These are phyloP conservation scores for Aureobasidium sp. DNA, from an alignment of 2,329 filamentous ascomycete genomes.

Conservation along the genomic window DNA sequence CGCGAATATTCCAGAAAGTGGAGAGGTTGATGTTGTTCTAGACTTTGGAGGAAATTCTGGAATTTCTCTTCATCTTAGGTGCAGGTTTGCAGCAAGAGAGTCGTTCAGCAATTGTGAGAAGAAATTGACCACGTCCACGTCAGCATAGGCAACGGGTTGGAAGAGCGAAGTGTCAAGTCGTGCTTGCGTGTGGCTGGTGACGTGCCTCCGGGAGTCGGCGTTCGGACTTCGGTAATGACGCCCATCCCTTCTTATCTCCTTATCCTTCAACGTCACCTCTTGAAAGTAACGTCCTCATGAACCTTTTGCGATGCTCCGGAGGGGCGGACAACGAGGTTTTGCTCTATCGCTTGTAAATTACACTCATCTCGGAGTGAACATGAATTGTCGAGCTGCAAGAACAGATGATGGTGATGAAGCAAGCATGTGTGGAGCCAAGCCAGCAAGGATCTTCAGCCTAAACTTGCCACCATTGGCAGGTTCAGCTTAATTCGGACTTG, in stretches of 20 bases:
- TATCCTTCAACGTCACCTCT: background rate
- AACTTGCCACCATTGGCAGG: constrained; percentile 7
- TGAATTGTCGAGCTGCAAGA: background rate
- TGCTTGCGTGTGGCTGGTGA: constrained; percentile 9
- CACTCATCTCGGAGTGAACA: background rate
- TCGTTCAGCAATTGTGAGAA: background rate
- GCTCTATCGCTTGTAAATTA: no score
- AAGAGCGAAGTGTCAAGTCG: background rate
- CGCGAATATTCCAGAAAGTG: background rate
- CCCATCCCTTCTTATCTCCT: background rate
- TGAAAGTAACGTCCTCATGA: no score
- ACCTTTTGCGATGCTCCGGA: background rate
- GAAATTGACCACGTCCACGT: constrained; percentile 7
- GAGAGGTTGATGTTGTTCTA: background rate
- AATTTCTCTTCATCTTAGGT: background rate
- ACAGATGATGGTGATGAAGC: background rate
- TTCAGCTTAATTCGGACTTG: background rate
- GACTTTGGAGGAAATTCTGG: no score
- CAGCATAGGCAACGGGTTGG: background rate
- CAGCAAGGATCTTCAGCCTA: background rate
- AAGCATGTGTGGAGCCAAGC: background rate
- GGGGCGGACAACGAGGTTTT: background rate
- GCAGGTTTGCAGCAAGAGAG: background rate
- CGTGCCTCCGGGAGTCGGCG: background rate
- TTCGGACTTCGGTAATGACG: background rate